Evolutionary conservation across 2,329 filamentous ascomycete genomes (phyloP).

Genomic region (Colletotrichum camelliae): DNA sequence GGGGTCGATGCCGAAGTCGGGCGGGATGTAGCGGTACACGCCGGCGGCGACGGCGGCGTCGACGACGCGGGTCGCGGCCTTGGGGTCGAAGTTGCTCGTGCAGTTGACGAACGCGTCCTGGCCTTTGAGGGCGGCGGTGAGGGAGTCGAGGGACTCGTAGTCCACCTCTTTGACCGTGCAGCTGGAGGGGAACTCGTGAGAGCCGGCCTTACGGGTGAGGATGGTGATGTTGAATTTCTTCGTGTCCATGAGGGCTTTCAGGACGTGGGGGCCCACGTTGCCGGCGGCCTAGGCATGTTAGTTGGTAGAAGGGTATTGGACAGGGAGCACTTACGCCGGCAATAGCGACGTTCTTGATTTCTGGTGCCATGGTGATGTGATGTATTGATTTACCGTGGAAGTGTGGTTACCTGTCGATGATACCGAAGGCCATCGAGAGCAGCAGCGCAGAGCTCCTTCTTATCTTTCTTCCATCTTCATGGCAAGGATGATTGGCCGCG

Average conservation of each 20-base stretch:
- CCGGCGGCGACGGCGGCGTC: slow-evolving; percentile 65
- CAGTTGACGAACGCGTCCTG: slow-evolving; percentile 60
- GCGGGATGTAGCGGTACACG: slow-evolving; percentile 66
- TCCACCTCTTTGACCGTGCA: slow-evolving; percentile 52
- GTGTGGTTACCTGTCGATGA: not conserved
- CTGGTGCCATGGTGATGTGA: not conserved
- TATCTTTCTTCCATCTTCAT: not conserved
- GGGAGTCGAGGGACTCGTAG: slow-evolving; percentile 51
- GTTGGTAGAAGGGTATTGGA: not conserved
- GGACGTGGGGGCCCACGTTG: slow-evolving; percentile 35
- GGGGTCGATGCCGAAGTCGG: slow-evolving; percentile 56
- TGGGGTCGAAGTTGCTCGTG: slow-evolving; percentile 34
- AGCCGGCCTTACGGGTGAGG: slow-evolving; percentile 54
- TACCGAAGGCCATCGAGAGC: not conserved
- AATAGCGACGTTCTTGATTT: slow-evolving; percentile 42
- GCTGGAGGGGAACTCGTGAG: slow-evolving; percentile 33
- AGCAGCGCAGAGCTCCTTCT: not conserved
- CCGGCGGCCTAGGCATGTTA: slow-evolving; percentile 31
- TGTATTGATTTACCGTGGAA: not conserved
- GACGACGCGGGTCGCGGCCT: slow-evolving; percentile 50
- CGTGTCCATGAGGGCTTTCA: slow-evolving; percentile 34
- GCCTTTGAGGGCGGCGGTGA: slow-evolving; percentile 56
- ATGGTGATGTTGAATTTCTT: slow-evolving; percentile 53
- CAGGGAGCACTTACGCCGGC: slow-evolving; percentile 32
- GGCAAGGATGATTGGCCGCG: not conserved